Base-by-base conservation (phyloP, 2,329 filamentous ascomycete species). In the Penicillium aurantiogriseum region DNA sequence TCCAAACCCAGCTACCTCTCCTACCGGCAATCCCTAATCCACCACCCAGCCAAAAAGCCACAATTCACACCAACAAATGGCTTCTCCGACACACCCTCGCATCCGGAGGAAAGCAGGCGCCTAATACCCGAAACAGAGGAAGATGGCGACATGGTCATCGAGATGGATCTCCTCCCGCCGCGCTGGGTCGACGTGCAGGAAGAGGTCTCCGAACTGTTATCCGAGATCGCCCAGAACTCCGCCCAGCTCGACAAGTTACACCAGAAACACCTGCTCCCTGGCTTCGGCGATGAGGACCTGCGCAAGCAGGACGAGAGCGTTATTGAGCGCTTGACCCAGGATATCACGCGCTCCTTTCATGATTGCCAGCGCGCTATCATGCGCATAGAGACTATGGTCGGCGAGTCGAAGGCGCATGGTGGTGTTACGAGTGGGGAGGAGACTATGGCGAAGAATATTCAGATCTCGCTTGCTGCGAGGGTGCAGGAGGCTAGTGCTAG, bases 21-120 rank as follows among this genome's bases (percentile, higher is more conserved):
- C 77, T 99, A 97, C 83, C 92, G 94, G 71, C 94, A 99, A 80
- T 97, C 93, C 70, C 97, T 97, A 78, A 87, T 92, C 69, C 94
- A 97, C 77, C 92, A 97, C 74, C 94, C 94, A 53, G 85, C 87
- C 60, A 92, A 95, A 79, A 91, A 92, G 78, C 86, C 87, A 65
- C 88, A 88, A 69, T 89, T 89, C 79, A 76, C 80, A 56, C 76
- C 83, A 56, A 76, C 81, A 67, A 83, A 84, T 80, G 83, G 82
- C 76, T 86, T 85, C 72, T 80, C 81, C 61, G 85, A 88, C 58
- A 82, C 70, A 77, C 80, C 66, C 79, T 86, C 71, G 80, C 84
- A 73, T 61, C 83, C 80, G 55, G 85, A 88, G 68, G 88, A 91
- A 76, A 83, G 86, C 58, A 89, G 91, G 64, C 92, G 93, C 40